Evolutionary conservation across 805 yeast species (phyloP), one percentile per base, ranked within the genome.

Genomic region (Torulaspora gathmanii): DNA sequence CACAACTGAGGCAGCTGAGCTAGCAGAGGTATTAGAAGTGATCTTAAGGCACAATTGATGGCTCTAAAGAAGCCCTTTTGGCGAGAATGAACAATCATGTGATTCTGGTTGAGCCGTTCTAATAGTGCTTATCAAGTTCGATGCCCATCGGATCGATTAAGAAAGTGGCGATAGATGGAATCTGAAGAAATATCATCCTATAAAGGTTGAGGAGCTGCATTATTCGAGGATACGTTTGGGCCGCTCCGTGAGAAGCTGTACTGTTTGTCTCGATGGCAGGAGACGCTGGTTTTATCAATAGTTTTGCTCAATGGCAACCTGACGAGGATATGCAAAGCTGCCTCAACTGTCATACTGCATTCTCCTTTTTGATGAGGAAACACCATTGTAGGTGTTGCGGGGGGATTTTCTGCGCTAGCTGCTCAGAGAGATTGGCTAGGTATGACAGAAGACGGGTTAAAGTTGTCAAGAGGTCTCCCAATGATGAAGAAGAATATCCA

Each of bases 301-400:
- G 46, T 20, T 54, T 55, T 33, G 68, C 66, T 3, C 46, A 47
- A 28, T 64, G 68, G 68, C 65, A 64, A 38, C 55, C 59, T 2
- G 67, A 64, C 39, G 57, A 57, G 15, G 55, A 53, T 34, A 46
- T 56, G 25, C 46, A 45, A 2, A 46, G 50, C 7, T 82, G 88
- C 54, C 68, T 70, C 25, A 58, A 72, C 12, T 82, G 88, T 56
- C 53, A 60, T 13, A 45, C 61, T 0, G 53, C 53, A 27, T 82
- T 75, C 59, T 68, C 75, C 1, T 67, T 80, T 42, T 70, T 80
- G 54, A 70, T 73, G 51, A 68, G 87, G 46, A 72, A 80, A 45
- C 88, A 82, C 61, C 88, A 82, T 61, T 82, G 88, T 57, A 69
- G 88, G 34, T 72, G 73, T 49, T 82, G 88, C 63, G 88, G 88